A percentile compares a stretch with the other conserved stretches of the same genome.
These are phyloP conservation scores for Cercospora citrullina DNA, from an alignment of 2,329 filamentous ascomycete genomes.

Conservation along the genomic window DNA sequence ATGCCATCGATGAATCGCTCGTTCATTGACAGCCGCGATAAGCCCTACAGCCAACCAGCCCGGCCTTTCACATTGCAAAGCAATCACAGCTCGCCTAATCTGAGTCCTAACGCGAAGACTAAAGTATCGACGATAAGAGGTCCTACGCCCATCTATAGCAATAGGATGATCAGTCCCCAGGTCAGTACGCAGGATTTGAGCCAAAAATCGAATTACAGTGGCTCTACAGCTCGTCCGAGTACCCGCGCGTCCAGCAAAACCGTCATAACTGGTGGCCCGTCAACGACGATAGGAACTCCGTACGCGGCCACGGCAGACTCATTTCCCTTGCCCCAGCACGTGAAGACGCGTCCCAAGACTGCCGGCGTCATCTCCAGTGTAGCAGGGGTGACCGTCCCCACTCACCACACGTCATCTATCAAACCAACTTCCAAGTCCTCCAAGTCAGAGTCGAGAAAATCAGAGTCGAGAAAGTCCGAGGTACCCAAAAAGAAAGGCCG, in stretches of 20 bases:
- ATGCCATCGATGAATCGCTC: constrained; percentile 33
- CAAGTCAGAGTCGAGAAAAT: constrained; percentile 9
- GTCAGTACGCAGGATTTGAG: constrained; percentile 23
- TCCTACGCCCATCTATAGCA: constrained; percentile 17
- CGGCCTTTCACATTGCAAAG: constrained; percentile 21
- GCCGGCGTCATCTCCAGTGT: constrained; percentile 34
- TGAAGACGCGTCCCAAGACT: constrained; percentile 37
- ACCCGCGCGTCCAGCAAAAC: constrained; percentile 28
- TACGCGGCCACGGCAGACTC: constrained; percentile 34
- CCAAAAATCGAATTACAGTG: constrained; percentile 29
- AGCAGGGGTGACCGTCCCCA: constrained; percentile 39
- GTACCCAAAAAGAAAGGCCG: constrained; percentile 42
- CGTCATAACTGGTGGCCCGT: constrained; percentile 13
- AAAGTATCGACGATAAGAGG: constrained; percentile 8
- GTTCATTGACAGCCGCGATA: constrained; percentile 38
- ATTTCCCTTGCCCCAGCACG: constrained; percentile 38
- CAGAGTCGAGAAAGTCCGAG: constrained; percentile 14
- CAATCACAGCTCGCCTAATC: constrained; percentile 30
- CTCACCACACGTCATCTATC: constrained; percentile 34
- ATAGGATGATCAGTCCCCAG: constrained; percentile 16
- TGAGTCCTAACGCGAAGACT: constrained; percentile 12
- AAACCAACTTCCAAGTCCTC: constrained; percentile 18
- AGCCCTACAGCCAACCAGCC: constrained; percentile 31
- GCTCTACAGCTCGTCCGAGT: constrained; percentile 31
- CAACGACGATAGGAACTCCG: constrained; percentile 36